Evolutionary conservation across 2,329 filamentous ascomycete genomes (phyloP).

Genomic region (Escovopsis sp.): DNA sequence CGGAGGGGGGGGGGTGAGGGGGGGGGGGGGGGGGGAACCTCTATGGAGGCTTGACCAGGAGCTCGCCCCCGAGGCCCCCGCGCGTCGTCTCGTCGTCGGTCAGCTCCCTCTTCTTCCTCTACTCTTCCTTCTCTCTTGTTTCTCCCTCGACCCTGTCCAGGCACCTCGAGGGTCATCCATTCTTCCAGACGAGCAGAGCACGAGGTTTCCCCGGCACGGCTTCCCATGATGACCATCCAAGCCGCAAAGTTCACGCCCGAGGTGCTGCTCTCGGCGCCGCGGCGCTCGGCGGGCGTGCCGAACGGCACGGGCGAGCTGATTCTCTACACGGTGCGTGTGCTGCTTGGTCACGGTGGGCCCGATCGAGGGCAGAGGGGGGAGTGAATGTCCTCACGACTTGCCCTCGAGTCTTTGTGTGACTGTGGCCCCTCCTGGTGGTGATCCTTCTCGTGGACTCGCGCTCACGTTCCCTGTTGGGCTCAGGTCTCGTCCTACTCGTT

Average conservation of each 20-base stretch:
- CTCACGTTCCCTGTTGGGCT: too few species aligned
- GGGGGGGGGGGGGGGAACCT: not conserved
- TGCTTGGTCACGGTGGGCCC: too few species aligned
- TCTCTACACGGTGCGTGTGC: constrained; percentile 45
- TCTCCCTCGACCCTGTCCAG: not conserved
- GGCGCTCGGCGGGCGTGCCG: constrained; percentile 54
- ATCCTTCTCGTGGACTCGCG: too few species aligned
- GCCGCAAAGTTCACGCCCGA: constrained; percentile 61
- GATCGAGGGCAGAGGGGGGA: too few species aligned
- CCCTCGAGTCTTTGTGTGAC: not conserved
- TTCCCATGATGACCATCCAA: constrained; percentile 47
- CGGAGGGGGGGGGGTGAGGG: constrained; percentile 4
- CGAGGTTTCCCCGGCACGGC: too few species aligned
- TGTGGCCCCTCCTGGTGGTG: not conserved
- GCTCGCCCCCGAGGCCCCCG: too few species aligned
- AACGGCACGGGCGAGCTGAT: constrained; percentile 49
- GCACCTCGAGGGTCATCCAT: not conserved
- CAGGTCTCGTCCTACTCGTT: constrained; percentile 67
- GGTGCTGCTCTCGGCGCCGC: constrained; percentile 60
- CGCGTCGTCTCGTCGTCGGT: too few species aligned
- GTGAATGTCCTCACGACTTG: too few species aligned
- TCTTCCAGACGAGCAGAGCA: too few species aligned
- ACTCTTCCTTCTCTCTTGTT: too few species aligned
- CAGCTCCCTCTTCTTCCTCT: too few species aligned
- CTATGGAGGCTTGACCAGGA: too few species aligned